Evolutionary conservation across 1,284 basidiomycete species (phyloP), one percentile per base, ranked within the genome.

Genomic region (Serendipita sp.): DNA sequence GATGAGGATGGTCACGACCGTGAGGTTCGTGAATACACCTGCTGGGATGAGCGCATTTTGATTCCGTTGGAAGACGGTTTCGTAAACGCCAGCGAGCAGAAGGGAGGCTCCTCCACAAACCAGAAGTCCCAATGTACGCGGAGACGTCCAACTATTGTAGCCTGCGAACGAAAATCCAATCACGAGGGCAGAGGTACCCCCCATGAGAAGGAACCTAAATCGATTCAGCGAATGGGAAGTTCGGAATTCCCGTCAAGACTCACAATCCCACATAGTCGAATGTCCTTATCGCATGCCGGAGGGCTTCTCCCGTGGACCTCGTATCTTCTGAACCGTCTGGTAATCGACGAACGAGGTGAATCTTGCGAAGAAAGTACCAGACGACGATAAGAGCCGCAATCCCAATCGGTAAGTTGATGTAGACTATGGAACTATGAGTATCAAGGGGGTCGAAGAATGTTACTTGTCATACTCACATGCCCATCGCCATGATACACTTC

Each of bases 211-310:
- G 49, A 83, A 64, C 61, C 87, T 90, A 66, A 66, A 15, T n/a
- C 64, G 66, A 60, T 34, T 35, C 58, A 55, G 17, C 17, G 45
- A 65, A 66, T 49, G 65, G 62, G 64, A 17, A 62, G 38, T 32
- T 0, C 10, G 53, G 10, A n/a, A 62, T 3, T 12, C 43, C 22
- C 35, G 60, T 63, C 61, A 13, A 13, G 2, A 77, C 85, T 74
- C 70, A 88, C 87, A 90, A 70, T 67, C 87, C 87, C 60, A 80
- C 67, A 68, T 88, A 89, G 72, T 90, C 88, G 69, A 90, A 89
- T 22, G 73, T 81, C 65, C 70, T 45, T 29, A 66, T 47, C 8
- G 60, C 60, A n/a, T 63, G 61, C 65, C 84, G 87, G 10, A 84
- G 82, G 43, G 79, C 73, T 62, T 77, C 73, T 17, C 72, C 70